Evolutionary conservation across 2,329 filamentous ascomycete species (phyloP).

Genomic region (Didymella sp.): DNA sequence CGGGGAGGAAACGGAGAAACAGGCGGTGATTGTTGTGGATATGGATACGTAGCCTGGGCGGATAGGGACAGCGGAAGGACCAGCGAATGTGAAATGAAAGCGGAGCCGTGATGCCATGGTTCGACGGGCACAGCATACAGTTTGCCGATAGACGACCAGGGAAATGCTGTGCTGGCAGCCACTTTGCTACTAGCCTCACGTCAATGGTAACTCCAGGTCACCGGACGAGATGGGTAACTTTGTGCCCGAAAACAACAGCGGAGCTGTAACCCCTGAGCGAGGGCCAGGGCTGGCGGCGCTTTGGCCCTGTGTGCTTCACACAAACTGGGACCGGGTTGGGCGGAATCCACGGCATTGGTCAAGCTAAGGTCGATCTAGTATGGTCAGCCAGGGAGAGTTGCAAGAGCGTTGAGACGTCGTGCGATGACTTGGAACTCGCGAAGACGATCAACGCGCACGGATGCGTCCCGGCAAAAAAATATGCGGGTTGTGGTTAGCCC

Average conservation of each 20-base stretch:
- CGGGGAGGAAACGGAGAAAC: conserved; percentile 50
- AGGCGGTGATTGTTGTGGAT: conserved; percentile 48
- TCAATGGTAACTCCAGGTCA: conserved; percentile 40
- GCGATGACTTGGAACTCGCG: conserved; percentile 44
- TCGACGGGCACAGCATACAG: conserved; percentile 33
- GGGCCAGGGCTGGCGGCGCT: conserved; percentile 45
- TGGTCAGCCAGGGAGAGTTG: conserved; percentile 41
- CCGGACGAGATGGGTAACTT: conserved; percentile 32
- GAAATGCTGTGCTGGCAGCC: conserved; percentile 41
- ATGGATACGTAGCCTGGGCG: conserved; percentile 47
- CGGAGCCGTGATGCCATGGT: conserved; percentile 38
- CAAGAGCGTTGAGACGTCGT: conserved; percentile 43
- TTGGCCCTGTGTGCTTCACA: conserved; percentile 29
- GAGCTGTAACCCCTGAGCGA: conserved; percentile 43
- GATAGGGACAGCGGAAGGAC: conserved; percentile 48
- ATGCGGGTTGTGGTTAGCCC: conserved; percentile 34
- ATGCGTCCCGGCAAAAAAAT: conserved; percentile 32
- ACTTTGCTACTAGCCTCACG: conserved; percentile 28
- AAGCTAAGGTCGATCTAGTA: conserved; percentile 42
- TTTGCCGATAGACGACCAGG: conserved; percentile 29
- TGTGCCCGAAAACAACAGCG: conserved; percentile 30
- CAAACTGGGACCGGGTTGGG: conserved; percentile 40
- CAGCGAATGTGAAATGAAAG: conserved; percentile 43
- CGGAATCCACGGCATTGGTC: conserved; percentile 47
- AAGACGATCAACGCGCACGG: conserved; percentile 45